Percentiles rank a stretch among this genome's conserved stretches.
These are phyloP conservation scores for Geosmithia flava DNA, from an alignment of 2,329 filamentous ascomycete genomes.

Conservation along the genomic window DNA sequence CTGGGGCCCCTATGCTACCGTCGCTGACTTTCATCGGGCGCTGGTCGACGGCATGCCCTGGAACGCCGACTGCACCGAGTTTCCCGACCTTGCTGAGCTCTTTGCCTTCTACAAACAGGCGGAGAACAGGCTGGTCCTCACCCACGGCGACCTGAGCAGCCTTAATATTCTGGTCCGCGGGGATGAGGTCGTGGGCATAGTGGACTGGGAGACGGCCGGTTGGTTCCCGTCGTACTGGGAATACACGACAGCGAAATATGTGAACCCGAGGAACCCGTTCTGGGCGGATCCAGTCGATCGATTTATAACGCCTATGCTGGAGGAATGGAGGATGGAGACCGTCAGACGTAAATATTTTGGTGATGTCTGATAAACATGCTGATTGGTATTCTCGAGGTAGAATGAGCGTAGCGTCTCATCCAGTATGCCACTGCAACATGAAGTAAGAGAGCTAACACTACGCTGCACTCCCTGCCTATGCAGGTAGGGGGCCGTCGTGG, in stretches of 20 bases:
- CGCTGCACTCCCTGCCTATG: no score
- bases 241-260: slow-evolving; percentile 12
- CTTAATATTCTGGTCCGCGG: slow-evolving; percentile 27
- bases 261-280: slow-evolving; percentile 10
- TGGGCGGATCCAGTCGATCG: slow-evolving; percentile 10
- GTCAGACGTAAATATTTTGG: slow-evolving; percentile 7
- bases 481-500: no score
- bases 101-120: slow-evolving; percentile 6
- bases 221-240: slow-evolving; percentile 22
- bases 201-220: slow-evolving; percentile 20
- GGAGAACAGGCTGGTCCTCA: slow-evolving; percentile 17
- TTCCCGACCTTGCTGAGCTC: slow-evolving; percentile 6
- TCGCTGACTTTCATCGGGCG: slow-evolving; percentile 12
- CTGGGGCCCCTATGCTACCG: slow-evolving; percentile 13
- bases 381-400: no score
- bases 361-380: slow-evolving; percentile 3
- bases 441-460: no score
- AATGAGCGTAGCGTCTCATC: no score
- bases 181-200: slow-evolving; percentile 29
- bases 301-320: slow-evolving; percentile 6
- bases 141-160: slow-evolving; percentile 30
- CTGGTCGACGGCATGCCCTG: slow-evolving; percentile 5
- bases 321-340: slow-evolving; percentile 7
- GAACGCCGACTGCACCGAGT: neutral
- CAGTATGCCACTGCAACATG: no score